phyloP scores from a whole-genome alignment of 768 basidiomycete genomes.

The Termitomyces bulborhizus region DNA sequence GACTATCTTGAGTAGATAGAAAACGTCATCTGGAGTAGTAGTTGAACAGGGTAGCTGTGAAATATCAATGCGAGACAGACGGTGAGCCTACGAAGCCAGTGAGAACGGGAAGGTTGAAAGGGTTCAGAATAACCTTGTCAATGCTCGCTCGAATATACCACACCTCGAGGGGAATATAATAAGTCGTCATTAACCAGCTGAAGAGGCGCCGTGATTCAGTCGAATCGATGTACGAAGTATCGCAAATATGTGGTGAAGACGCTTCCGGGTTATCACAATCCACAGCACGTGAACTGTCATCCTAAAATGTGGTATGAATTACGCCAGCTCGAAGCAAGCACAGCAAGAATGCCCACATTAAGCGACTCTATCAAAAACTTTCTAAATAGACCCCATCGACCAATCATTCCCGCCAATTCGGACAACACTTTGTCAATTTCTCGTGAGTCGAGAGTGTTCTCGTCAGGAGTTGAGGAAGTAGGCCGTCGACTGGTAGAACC shows the following conservation, averaged over 20 bases:
- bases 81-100: constrained; percentile 62
- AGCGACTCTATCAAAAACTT: constrained; percentile 79
- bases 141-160: constrained; percentile 88
- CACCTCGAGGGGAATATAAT: constrained; percentile 84
- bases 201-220: constrained; percentile 56
- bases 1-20: constrained; percentile 90
- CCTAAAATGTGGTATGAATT: constrained; percentile 1
- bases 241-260: neutral
- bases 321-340: neutral
- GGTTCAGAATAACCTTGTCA: constrained; percentile 60
- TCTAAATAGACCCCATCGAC: constrained; percentile 87
- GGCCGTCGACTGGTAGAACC: constrained; percentile 25
- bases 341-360: constrained; percentile 34
- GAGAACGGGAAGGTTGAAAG: neutral
- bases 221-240: constrained; percentile 30
- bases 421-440: constrained; percentile 90
- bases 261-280: constrained; percentile 4
- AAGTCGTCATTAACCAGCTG: constrained; percentile 58
- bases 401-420: constrained; percentile 84
- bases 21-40: constrained; percentile 88
- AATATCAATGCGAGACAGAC: constrained; percentile 69
- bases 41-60: constrained; percentile 58
- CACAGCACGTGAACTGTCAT: constrained; percentile 13
- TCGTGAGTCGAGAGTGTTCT: constrained; percentile 68
- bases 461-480: constrained; percentile 30